A percentile compares a stretch with the other conserved stretches of the same genome.
Evolutionary conservation across 2,329 filamentous ascomycete species (phyloP).

Genomic region (Phialophora verrucosa): DNA sequence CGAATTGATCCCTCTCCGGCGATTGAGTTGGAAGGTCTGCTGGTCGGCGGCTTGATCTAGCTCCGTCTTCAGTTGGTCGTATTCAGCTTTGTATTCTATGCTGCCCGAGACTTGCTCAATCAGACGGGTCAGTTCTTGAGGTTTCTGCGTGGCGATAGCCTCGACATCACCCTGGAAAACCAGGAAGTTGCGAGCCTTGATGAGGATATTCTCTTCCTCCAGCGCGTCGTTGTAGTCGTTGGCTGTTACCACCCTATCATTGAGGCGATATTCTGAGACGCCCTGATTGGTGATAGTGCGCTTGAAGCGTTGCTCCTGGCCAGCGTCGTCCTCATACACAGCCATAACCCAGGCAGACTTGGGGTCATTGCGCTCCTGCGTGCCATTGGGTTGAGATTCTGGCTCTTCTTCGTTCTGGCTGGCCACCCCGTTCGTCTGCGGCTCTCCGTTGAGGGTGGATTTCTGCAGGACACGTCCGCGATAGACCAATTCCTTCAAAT

Average conservation of each 20-base stretch:
- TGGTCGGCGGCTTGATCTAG: slow-evolving; percentile 87
- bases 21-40: slow-evolving; percentile 83
- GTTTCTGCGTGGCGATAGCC: slow-evolving; percentile 92
- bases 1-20: slow-evolving; percentile 91
- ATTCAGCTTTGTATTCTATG: slow-evolving; percentile 90
- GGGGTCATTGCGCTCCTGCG: slow-evolving; percentile 72
- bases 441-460: slow-evolving; percentile 89
- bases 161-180: slow-evolving; percentile 99
- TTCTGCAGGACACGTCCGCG: slow-evolving; percentile 91
- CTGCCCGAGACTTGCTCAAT: slow-evolving; percentile 98
- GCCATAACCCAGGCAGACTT: slow-evolving; percentile 99
- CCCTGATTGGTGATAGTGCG: slow-evolving; percentile 88
- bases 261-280: slow-evolving; percentile 94
- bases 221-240: slow-evolving; percentile 92
- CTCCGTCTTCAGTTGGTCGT: slow-evolving; percentile 86
- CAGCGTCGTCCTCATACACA: slow-evolving; percentile 96
- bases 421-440: slow-evolving; percentile 60
- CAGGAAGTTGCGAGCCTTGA: slow-evolving; percentile 96
- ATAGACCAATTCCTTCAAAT: slow-evolving; percentile 93
- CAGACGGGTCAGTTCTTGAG: slow-evolving; percentile 87
- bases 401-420: slow-evolving; percentile 68
- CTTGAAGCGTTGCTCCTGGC: slow-evolving; percentile 95
- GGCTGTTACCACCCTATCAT: slow-evolving; percentile 84
- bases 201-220: slow-evolving; percentile 92
- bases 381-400: slow-evolving; percentile 64